These are phyloP conservation scores for Codiaeum variegatum DNA, from an alignment of 441 rosid genomes.

Conservation along the genomic window DNA sequence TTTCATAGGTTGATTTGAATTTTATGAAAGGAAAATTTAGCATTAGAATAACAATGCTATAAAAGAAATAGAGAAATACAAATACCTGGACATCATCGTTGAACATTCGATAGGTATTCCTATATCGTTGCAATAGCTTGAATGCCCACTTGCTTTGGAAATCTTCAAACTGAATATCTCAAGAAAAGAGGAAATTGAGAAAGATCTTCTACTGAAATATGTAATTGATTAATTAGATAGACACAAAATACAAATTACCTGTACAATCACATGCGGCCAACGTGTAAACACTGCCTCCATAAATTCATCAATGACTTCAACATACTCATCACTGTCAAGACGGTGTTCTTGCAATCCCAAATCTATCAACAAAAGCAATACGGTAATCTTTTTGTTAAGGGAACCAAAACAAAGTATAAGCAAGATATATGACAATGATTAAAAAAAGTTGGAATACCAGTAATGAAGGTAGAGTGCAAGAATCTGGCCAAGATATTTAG, in stretches of 20 bases:
- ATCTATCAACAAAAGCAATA: constrained; percentile 44
- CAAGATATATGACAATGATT: constrained; percentile 5
- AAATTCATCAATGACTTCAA: constrained; percentile 84
- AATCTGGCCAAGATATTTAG: neutral
- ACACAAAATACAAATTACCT: constrained; percentile 42
- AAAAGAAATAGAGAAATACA: constrained; percentile 21
- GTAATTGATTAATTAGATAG: constrained; percentile 6
- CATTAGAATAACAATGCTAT: neutral
- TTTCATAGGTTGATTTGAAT: neutral
- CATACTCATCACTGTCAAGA: constrained; percentile 74
- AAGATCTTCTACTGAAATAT: constrained; percentile 7
- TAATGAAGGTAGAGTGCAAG: neutral
- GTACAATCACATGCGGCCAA: constrained; percentile 98
- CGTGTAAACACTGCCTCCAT: constrained; percentile 99
- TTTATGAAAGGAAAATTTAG: neutral
- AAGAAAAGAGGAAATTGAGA: constrained; percentile 2
- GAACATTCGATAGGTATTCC: constrained; percentile 83
- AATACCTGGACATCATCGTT: constrained; percentile 99
- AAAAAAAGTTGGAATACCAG: neutral
- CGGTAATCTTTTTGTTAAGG: constrained; percentile 7
- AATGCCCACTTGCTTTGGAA: constrained; percentile 99
- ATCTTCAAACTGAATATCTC: constrained; percentile 82
- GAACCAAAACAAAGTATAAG: constrained; percentile 1
- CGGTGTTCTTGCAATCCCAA: constrained; percentile 93
- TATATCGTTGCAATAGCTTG: constrained; percentile 88